These are phyloP conservation scores for Croton laevigatus DNA, from an alignment of 441 rosid species.

Conservation along the genomic window DNA sequence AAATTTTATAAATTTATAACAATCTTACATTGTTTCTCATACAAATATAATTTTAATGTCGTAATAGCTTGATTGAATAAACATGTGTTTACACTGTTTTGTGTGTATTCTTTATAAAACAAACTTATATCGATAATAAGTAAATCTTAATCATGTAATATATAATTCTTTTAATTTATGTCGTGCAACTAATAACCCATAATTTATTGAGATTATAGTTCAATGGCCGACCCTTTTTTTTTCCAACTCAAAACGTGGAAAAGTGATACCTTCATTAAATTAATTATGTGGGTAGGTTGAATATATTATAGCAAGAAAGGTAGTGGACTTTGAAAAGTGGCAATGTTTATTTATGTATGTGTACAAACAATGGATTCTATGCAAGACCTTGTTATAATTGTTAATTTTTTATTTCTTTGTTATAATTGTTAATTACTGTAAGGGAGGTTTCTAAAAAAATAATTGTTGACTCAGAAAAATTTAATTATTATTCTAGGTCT, in stretches of 20 bases:
- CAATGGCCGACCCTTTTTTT: background rate
- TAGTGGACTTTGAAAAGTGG: slow-evolving; percentile 1
- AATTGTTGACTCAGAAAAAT: too few species aligned
- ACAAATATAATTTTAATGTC: too few species aligned
- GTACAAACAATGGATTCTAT: background rate
- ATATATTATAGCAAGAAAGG: slow-evolving; percentile 7
- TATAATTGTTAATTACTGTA: too few species aligned
- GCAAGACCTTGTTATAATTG: background rate
- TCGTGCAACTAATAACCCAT: background rate
- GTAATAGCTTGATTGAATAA: too few species aligned
- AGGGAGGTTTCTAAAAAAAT: too few species aligned
- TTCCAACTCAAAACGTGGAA: slow-evolving; percentile 18
- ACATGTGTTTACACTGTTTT: too few species aligned
- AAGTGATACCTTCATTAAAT: background rate
- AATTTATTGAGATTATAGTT: background rate
- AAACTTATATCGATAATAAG: background rate
- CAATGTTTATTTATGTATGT: background rate
- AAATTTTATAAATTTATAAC: background rate
- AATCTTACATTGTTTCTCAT: too few species aligned
- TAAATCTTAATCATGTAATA: background rate
- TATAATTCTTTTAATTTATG: background rate
- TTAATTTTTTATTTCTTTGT: too few species aligned
- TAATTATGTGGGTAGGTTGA: background rate
- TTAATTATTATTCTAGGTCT: too few species aligned
- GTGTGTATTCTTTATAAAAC: too few species aligned